Evolutionary conservation across 1,284 basidiomycete genomes (phyloP).

Genomic region (Puccinia hordei): DNA sequence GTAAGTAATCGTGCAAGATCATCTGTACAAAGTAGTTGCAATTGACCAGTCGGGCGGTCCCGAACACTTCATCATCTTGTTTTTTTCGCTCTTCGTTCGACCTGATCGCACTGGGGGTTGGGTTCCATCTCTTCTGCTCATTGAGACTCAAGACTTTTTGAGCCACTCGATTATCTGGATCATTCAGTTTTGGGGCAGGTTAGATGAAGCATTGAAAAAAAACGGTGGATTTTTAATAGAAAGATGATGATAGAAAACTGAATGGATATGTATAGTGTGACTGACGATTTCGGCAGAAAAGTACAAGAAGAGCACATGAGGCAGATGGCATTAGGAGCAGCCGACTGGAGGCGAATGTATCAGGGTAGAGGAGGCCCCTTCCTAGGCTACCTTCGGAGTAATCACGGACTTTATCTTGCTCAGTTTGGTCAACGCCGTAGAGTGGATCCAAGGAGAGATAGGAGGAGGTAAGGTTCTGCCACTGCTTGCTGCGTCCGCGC

Average conservation of each 20-base stretch:
- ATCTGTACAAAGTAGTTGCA: constrained; percentile 66
- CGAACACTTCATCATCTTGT: constrained; percentile 70
- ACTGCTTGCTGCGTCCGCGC: constrained; percentile 31
- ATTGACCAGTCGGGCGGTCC: constrained; percentile 73
- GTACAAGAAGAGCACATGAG: constrained; percentile 41
- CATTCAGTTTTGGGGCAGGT: no score
- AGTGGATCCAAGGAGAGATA: constrained; percentile 45
- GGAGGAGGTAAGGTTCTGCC: constrained; percentile 49
- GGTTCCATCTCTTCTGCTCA: constrained; percentile 35
- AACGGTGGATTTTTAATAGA: no score
- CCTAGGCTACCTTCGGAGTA: constrained; percentile 25
- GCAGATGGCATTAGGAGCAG: constrained; percentile 49
- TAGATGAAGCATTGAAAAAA: not conserved
- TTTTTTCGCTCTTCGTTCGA: constrained; percentile 60
- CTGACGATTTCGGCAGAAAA: constrained; percentile 48
- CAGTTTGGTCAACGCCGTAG: constrained; percentile 31
- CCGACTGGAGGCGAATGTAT: constrained; percentile 47
- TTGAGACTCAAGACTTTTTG: constrained; percentile 34
- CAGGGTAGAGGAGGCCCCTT: constrained; percentile 42
- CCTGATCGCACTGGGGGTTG: constrained; percentile 57
- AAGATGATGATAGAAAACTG: not conserved
- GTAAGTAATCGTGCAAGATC: constrained; percentile 36
- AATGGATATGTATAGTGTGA: not conserved
- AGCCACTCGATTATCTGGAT: constrained; percentile 43
- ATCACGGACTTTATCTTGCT: constrained; percentile 37